Evolutionary conservation across 352 stramenopile genomes (phyloP), one percentile per base, ranked within the genome.

Genomic region (Globisporangium nunn): DNA sequence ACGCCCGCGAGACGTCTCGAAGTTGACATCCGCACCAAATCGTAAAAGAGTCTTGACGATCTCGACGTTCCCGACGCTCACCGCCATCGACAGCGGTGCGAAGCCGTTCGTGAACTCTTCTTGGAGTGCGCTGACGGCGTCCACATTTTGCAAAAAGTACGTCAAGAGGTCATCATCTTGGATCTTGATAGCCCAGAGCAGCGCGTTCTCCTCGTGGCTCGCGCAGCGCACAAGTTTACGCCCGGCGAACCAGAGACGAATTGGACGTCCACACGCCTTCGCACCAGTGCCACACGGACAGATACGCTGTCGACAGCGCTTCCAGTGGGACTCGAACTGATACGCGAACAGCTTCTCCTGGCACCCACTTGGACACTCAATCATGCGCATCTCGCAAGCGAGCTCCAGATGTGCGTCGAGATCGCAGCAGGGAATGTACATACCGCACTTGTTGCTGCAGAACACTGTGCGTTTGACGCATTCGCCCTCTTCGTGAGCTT

Each of bases 71-170:
- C 68, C 70, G 23, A 90, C 48, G 12, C 75, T 74, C 33, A 67
- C 62, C 1, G 79, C 78, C 4, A 87, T 65, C 7, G 65, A 54
- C n/a, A 93, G 48, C 7, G 83, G 75, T 2, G 75, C 72, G 58
- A 88, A 90, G 0, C 83, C 83, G 46, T 86, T 90, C 1, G 68
- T 55, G 40, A 86, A 90, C 58, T 93, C 81, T 17, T 66, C 64
- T 35, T 88, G 72, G 2, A 89, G 58, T 8, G 69, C 68, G 4
- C 60, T 49, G 0, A 18, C 54, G 1, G 55, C 58, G 1, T 70
- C 68, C 2, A 90, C 58, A 17, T 60, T 75, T 35, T 83, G 68
- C 6, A 91, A 50, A 10, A 93, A 78, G 64, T 87, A 87, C 4
- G 62, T 68, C 17, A 75, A 70, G 18, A 91, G 62, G 28, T 91